Base-by-base conservation (phyloP, 2,329 filamentous ascomycete species). In the Tolypocladium ovalisporum region DNA sequence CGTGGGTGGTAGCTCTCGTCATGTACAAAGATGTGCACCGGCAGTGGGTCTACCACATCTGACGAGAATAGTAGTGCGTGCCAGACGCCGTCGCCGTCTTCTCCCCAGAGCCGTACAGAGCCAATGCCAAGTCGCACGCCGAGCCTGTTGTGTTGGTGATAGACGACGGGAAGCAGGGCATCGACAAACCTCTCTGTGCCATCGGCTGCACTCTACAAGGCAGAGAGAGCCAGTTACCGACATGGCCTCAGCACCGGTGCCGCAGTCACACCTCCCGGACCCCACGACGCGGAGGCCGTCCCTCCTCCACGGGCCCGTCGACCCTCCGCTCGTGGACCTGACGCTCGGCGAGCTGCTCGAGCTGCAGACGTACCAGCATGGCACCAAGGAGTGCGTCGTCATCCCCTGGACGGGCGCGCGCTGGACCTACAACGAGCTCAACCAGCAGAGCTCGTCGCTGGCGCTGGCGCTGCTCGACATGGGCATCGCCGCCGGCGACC, bases 321-420 rank as follows among this genome's bases (percentile, higher is more conserved):
- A 89, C 62, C 85, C 87, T 58, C 84, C 85, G 1, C 78, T 92
- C 40, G 77, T 89, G 53, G 83, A 90, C 59, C 73, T 90, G 54
- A 90, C 87, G 0, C 78, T 92, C 9, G 85, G 86, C 7, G 85
- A 89, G 67, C 78, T 92, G 1, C 77, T 92, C 42, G 84, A 87
- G 59, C 77, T 89, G 17, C 88, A 92, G 71, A 85, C 81, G 51
- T 77, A 83, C 54, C 78, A 83, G 53, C 84, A 88, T 68, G 81
- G 83, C 29, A 76, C 80, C 54, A 78, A 81, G 56, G 87, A 91
- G 67, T 88, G 83, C 59, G 71, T 92, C 47, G 79, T 91, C 29
- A 87, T 88, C 54, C 86, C 88, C 0, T 91, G 87, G 87, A 90
- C 87, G 0, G 84, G 84, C 1, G 81, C 86, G 4, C 77, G 88